Evolutionary conservation across 495 filamentous ascomycete species (phyloP), one percentile per base, ranked within the genome.

Genomic region (Aspergillus kassunensis): DNA sequence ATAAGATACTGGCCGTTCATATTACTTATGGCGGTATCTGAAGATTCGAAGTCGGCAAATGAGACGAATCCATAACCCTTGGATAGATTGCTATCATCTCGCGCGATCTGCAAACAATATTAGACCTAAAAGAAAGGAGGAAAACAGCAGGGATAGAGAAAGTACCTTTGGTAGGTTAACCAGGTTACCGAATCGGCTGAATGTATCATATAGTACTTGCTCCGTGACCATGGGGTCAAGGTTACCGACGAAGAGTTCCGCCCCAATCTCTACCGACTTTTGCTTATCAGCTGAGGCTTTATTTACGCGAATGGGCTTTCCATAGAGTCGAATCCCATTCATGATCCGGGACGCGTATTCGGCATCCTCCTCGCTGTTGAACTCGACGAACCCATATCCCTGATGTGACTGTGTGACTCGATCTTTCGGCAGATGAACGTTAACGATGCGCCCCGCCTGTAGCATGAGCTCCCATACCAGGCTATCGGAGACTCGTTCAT

Each of bases 321-420:
- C 91, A 69, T 87, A 96, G 31, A 99, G 71, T 30, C 91, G 84
- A 49, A 97, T 87, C 54, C 91, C 87, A 67, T 99, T 99, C 87
- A 97, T 95, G 48, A 96, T 89, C 61, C 91, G 86, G 46, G 91
- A 88, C 9, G 93, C 93, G 72, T 99, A 99, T 64, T 97, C 93
- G 50, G 93, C 93, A 68, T 97, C 92, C 61, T 91, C 89, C 62
- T 97, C 92, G 53, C 86, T 91, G 60, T 89, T 91, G 66, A 97
- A 97, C 66, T 97, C 93, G 64, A 99, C 92, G 66, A 99, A 99
- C 51, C 93, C 93, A 79, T 95, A 99, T 48, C 95, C 95, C 74
- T 97, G 93, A 69, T 99, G 93, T 15, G 83, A 85, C 59, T 96
- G 90, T 19, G 92, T 96, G 42, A 99, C 93, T 63, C 93, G 87